phyloP scores from a whole-genome alignment of 305 asterid species.

The Fraxinus ornus region DNA sequence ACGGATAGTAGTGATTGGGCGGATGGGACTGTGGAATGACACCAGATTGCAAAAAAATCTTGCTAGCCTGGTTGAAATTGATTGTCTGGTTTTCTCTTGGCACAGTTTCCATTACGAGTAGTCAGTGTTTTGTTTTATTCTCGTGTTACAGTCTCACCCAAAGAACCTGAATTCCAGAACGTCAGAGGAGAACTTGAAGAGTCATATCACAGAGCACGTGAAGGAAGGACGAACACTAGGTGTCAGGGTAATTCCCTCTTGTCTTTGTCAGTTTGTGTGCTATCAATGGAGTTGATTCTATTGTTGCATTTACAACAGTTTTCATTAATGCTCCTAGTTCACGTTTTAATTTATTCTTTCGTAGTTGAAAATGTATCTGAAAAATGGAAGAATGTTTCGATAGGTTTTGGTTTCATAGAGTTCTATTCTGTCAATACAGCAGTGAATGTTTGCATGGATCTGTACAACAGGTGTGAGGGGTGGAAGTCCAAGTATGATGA shows the following conservation, averaged over 20 bases:
- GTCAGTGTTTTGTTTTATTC: slow-evolving; percentile 10
- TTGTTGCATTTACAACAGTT: neutral
- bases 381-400: slow-evolving; percentile 76
- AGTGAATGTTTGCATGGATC: slow-evolving; percentile 59
- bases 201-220: slow-evolving; percentile 58
- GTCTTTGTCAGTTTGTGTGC: slow-evolving; percentile 10
- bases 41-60: neutral
- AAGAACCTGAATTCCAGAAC: slow-evolving; percentile 41
- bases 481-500: neutral
- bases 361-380: slow-evolving; percentile 78
- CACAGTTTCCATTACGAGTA: neutral
- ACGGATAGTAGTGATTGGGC: neutral
- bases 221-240: slow-evolving; percentile 65
- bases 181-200: slow-evolving; percentile 36
- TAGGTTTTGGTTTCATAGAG: slow-evolving; percentile 86
- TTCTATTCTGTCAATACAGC: slow-evolving; percentile 81
- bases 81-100: neutral
- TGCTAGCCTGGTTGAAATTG: neutral
- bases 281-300: neutral
- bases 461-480: slow-evolving; percentile 27
- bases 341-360: slow-evolving; percentile 3
- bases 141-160: slow-evolving; percentile 68
- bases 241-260: slow-evolving; percentile 62
- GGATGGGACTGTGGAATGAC: neutral
- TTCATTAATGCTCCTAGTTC: neutral